Conservation (phyloP, 176 grass and related monocot species). For the Saccharum spontaneum region DNA sequence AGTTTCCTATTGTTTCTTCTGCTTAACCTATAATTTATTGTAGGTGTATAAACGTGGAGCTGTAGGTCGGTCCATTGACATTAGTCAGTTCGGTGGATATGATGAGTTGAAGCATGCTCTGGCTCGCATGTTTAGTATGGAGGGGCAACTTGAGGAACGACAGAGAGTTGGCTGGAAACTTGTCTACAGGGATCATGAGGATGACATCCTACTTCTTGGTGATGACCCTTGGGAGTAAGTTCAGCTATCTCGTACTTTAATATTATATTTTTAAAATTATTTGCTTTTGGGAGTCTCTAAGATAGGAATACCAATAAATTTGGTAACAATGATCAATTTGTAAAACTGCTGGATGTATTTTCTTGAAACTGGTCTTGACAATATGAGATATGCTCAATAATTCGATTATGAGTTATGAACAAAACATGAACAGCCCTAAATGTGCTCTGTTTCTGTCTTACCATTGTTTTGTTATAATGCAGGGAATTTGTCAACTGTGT, state of each 20-base stretch:
- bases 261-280: neutral
- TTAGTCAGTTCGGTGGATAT: slow-evolving; percentile 59
- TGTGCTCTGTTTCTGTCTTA: neutral
- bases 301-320: neutral
- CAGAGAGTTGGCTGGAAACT: slow-evolving; percentile 77
- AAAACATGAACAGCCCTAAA: slow-evolving; percentile 6
- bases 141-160: slow-evolving; percentile 70
- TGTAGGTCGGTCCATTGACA: slow-evolving; percentile 69
- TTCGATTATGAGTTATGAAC: neutral
- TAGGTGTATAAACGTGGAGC: slow-evolving; percentile 76
- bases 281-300: neutral
- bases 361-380: neutral
- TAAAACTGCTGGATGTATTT: neutral
- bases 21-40: slow-evolving; percentile 37
- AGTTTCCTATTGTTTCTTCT: slow-evolving; percentile 18
- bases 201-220: slow-evolving; percentile 71
- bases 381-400: neutral
- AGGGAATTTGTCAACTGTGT: slow-evolving; percentile 84
- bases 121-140: slow-evolving; percentile 65
- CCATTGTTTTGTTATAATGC: slow-evolving; percentile 12
- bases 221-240: slow-evolving; percentile 85
- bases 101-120: slow-evolving; percentile 63
- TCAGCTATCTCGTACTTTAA: neutral
- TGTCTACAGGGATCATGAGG: slow-evolving; percentile 68
- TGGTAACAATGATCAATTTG: neutral